Conservation (phyloP, 108 stramenopile genomes). For the Bacterosira constricta region DNA sequence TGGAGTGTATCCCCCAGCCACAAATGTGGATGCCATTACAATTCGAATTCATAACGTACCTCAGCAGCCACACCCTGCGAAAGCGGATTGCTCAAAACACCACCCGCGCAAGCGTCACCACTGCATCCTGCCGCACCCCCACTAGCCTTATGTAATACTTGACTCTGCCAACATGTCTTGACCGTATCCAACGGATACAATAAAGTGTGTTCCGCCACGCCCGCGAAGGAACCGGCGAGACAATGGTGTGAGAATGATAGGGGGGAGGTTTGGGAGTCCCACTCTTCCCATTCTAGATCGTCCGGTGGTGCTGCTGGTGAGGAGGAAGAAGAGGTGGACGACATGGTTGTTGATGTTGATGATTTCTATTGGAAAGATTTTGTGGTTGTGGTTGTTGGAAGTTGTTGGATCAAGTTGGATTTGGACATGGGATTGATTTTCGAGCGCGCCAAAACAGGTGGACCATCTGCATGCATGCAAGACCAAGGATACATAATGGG, state of each 20-base stretch:
- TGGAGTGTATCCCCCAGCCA: too few species aligned
- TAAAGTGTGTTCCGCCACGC: slow-evolving; percentile 92
- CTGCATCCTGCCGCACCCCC: neutral
- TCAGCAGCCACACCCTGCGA: slow-evolving; percentile 6
- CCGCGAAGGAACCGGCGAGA: slow-evolving; percentile 94
- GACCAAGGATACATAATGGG: neutral
- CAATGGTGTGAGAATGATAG: slow-evolving; percentile 88
- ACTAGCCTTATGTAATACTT: slow-evolving; percentile 53
- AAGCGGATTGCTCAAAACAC: too few species aligned
- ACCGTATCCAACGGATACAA: slow-evolving; percentile 97
- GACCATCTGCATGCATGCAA: too few species aligned
- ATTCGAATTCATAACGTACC: too few species aligned
- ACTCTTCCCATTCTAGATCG: slow-evolving; percentile 98
- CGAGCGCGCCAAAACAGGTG: too few species aligned
- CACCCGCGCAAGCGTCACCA: neutral
- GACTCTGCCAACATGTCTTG: slow-evolving; percentile 92
- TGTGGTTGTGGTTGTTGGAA: neutral
- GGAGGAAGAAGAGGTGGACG: neutral
- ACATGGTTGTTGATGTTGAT: neutral
- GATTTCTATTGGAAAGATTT: neutral
- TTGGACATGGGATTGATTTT: neutral
- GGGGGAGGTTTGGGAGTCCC: slow-evolving; percentile 83
- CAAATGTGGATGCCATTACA: too few species aligned
- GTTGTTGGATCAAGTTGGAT: too few species aligned
- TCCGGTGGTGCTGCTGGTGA: slow-evolving; percentile 19